Evolutionary conservation across 1,284 basidiomycete species (phyloP).

Genomic region (Tilletia horrida): DNA sequence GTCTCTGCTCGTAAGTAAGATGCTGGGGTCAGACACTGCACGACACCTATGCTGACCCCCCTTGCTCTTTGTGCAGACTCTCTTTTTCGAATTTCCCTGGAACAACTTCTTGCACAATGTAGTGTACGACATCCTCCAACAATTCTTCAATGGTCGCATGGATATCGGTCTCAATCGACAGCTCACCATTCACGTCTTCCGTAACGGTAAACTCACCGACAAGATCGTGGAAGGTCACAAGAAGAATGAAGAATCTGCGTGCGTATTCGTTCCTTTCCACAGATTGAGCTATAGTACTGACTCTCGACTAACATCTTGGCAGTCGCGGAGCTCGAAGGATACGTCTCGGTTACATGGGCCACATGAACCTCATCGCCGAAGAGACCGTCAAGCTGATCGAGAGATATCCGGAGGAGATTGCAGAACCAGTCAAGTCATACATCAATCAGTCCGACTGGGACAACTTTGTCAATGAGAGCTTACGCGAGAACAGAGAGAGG

Average conservation of each 20-base stretch:
- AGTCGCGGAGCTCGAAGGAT: slow-evolving; percentile 39
- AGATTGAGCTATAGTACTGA: neutral
- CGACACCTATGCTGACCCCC: neutral
- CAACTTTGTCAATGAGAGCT: slow-evolving; percentile 44
- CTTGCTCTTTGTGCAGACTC: neutral
- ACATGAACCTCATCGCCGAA: slow-evolving; percentile 87
- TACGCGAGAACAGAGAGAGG: slow-evolving; percentile 48
- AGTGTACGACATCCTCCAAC: slow-evolving; percentile 93
- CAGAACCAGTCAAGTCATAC: slow-evolving; percentile 26
- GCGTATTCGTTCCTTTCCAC: neutral
- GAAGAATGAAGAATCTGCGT: slow-evolving; percentile 41
- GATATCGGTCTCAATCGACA: slow-evolving; percentile 37
- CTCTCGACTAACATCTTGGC: neutral
- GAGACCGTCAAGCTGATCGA: slow-evolving; percentile 80
- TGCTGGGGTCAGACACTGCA: too few species aligned
- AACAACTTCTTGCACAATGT: slow-evolving; percentile 98
- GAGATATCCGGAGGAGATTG: slow-evolving; percentile 66
- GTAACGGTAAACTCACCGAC: slow-evolving; percentile 41
- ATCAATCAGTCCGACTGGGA: slow-evolving; percentile 49
- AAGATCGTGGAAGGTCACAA: slow-evolving; percentile 48
- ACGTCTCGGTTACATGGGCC: slow-evolving; percentile 83
- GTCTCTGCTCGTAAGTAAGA: slow-evolving; percentile 31
- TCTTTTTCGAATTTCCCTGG: slow-evolving; percentile 94
- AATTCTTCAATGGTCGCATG: slow-evolving; percentile 85
- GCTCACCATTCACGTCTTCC: slow-evolving; percentile 48